A percentile compares a stretch with the other conserved stretches of the same genome.
phyloP scores from a whole-genome alignment of 1,139 yeast species.

The Hyphopichia pseudoburtonii region DNA sequence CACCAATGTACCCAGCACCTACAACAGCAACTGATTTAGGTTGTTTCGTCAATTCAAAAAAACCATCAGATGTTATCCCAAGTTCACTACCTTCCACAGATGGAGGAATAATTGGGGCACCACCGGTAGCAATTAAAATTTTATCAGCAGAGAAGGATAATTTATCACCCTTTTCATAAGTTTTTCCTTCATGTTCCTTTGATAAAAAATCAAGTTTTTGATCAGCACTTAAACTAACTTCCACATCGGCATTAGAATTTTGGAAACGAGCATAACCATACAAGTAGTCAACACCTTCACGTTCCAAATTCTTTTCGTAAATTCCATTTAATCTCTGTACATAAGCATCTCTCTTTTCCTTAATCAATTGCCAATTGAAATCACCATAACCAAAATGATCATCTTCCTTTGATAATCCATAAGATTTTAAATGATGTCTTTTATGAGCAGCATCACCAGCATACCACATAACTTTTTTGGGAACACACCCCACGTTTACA shows the following conservation, averaged over 20 bases:
- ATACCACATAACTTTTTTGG: conserved; percentile 98
- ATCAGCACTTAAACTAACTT: conserved; percentile 57
- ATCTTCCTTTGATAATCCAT: conserved; percentile 68
- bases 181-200: conserved; percentile 21
- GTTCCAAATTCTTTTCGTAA: conserved; percentile 79
- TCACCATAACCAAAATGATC: conserved; percentile 51
- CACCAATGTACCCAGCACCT: conserved; percentile 98
- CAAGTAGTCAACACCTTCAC: conserved; percentile 84
- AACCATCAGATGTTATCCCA: conserved; percentile 91
- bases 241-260: conserved; percentile 66
- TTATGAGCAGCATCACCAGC: conserved; percentile 86
- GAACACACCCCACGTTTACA: conserved; percentile 99
- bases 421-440: conserved; percentile 71
- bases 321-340: conserved; percentile 85
- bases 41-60: conserved; percentile 74
- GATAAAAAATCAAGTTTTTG: conserved; percentile 37
- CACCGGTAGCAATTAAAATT: conserved; percentile 90
- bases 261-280: conserved; percentile 86
- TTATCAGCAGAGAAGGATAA: conserved; percentile 76
- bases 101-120: conserved; percentile 73
- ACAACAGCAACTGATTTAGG: conserved; percentile 92
- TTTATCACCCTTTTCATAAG: conserved; percentile 47
- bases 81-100: conserved; percentile 75
- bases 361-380: conserved; percentile 80
- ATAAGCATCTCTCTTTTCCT: conserved; percentile 89